These are phyloP conservation scores for Aspergillus cavernicola DNA, from an alignment of 495 filamentous ascomycete genomes.

Conservation along the genomic window DNA sequence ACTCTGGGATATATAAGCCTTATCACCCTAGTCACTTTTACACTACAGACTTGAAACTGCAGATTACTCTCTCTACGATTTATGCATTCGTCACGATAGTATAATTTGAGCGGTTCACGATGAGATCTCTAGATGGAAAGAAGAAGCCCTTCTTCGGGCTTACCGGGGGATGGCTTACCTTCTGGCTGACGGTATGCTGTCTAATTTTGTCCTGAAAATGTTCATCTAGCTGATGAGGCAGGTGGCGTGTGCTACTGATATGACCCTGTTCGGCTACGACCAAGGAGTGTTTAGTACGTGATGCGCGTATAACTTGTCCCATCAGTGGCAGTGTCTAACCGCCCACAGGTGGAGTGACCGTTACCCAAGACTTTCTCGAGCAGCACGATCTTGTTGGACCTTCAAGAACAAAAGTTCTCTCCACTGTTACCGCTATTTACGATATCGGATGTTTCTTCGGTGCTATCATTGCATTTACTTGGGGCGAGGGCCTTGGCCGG, in stretches of 20 bases:
- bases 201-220: not conserved
- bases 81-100: too few species aligned
- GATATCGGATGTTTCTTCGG: conserved; percentile 61
- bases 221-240: conserved; percentile 14
- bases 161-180: conserved; percentile 54
- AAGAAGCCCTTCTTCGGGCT: conserved; percentile 54
- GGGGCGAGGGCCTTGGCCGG: conserved; percentile 55
- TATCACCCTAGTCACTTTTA: too few species aligned
- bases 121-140: not conserved
- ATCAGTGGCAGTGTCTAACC: not conserved
- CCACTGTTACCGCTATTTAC: conserved; percentile 60
- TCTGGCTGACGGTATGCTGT: conserved; percentile 50
- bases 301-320: not conserved
- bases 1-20: too few species aligned
- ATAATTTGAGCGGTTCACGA: too few species aligned
- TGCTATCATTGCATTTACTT: conserved; percentile 48
- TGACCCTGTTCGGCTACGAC: conserved; percentile 60
- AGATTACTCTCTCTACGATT: too few species aligned
- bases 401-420: conserved; percentile 46
- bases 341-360: conserved; percentile 47
- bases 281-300: conserved; percentile 50
- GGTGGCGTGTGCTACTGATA: conserved; percentile 53
- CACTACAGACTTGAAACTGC: too few species aligned
- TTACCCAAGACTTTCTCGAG: conserved; percentile 55
- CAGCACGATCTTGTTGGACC: conserved; percentile 45